phyloP scores from a whole-genome alignment of 371 early-diverging fungal genomes.

The Vairimorpha necatrix region DNA sequence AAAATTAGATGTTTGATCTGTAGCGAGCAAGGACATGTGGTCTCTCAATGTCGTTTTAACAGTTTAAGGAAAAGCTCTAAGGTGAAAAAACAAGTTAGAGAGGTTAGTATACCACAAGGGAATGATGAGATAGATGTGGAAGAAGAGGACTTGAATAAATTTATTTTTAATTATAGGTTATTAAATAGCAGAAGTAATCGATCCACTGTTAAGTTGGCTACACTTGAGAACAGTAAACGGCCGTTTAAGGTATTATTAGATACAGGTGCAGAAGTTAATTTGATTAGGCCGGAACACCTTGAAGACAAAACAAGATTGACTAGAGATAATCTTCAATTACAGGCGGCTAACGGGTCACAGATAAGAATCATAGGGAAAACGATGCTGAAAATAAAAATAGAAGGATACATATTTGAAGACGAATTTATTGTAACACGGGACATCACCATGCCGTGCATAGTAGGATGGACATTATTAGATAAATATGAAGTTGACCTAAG shows the following conservation, averaged over 20 bases:
- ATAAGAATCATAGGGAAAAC: neutral
- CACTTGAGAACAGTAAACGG: neutral
- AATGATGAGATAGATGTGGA: neutral
- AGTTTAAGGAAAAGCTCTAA: neutral
- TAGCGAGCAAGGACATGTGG: neutral
- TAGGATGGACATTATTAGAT: neutral
- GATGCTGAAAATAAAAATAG: neutral
- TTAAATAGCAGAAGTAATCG: neutral
- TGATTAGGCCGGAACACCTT: conserved; percentile 2
- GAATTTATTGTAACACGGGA: neutral
- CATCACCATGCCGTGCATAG: neutral
- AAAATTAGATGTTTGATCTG: neutral
- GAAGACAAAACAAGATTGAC: too few species aligned
- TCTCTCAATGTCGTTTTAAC: neutral
- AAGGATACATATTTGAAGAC: neutral
- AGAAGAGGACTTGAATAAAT: conserved; percentile 5
- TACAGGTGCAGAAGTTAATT: conserved; percentile 6
- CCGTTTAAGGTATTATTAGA: conserved; percentile 3
- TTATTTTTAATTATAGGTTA: conserved; percentile 1
- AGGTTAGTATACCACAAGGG: too few species aligned
- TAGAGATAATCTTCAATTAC: neutral
- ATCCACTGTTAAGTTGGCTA: too few species aligned
- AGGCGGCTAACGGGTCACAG: neutral
- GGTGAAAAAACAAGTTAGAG: neutral
- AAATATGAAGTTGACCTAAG: neutral